A percentile compares a stretch with the other conserved stretches of the same genome.
phyloP scores from a whole-genome alignment of 805 yeast species.

The Wickerhamomyces bisporus region DNA sequence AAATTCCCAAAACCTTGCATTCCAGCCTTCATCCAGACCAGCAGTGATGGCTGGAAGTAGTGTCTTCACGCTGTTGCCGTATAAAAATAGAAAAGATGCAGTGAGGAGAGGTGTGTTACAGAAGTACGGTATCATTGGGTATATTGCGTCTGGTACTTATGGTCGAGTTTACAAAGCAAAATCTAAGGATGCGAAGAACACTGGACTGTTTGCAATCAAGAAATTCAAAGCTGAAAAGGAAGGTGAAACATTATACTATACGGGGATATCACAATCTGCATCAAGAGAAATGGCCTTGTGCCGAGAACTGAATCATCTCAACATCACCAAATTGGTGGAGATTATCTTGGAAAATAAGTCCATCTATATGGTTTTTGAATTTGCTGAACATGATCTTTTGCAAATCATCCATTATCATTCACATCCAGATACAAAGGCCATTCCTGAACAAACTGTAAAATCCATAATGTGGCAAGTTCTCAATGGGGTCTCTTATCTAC shows the following conservation, averaged over 20 bases:
- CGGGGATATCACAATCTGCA: constrained; percentile 95
- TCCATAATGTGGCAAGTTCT: constrained; percentile 89
- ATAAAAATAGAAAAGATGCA: constrained; percentile 58
- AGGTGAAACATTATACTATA: constrained; percentile 81
- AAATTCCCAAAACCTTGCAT: constrained; percentile 8
- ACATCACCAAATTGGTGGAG: constrained; percentile 75
- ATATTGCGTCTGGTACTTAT: constrained; percentile 97
- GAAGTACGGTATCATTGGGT: constrained; percentile 84
- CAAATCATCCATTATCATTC: constrained; percentile 94
- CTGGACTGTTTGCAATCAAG: constrained; percentile 64
- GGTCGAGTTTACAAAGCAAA: constrained; percentile 92
- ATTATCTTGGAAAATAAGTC: constrained; percentile 82
- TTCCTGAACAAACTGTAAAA: constrained; percentile 75
- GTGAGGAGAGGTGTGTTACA: constrained; percentile 70
- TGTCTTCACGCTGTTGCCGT: constrained; percentile 52
- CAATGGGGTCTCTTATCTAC: constrained; percentile 86
- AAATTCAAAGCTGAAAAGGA: constrained; percentile 94
- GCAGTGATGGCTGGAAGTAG: constrained; percentile 49
- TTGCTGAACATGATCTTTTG: constrained; percentile 90
- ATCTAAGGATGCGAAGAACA: constrained; percentile 30
- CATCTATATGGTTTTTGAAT: constrained; percentile 93
- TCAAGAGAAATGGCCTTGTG: constrained; percentile 95
- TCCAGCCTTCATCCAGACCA: constrained; percentile 25
- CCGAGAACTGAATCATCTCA: constrained; percentile 75
- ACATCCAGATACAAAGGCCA: constrained; percentile 76